Evolutionary conservation across 2,329 filamentous ascomycete genomes (phyloP), one percentile per base, ranked within the genome.

Genomic region (Teratosphaeria destructans): DNA sequence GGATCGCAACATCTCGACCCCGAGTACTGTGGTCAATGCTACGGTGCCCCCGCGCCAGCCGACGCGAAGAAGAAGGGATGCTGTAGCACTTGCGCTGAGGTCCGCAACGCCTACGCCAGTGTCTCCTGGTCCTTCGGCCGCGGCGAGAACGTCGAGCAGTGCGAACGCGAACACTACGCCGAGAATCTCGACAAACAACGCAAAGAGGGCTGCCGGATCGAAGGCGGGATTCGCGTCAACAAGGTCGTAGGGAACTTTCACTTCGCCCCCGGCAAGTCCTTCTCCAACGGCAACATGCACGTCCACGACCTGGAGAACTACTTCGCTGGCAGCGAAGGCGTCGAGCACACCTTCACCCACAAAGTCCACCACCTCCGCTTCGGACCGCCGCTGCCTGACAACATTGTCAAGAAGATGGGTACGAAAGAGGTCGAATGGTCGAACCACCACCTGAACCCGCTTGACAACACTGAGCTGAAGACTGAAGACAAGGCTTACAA

Each of bases 161-260:
- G 94, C 77, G 84, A 89, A 74, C 86, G 92, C 62, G 94, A 99
- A 76, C 92, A 96, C 73, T 99, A 97, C 75, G 84, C 85, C 62
- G 89, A 96, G 75, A 88, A 87, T 68, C 81, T 99, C 61, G 90
- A 95, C 71, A 85, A 85, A 63, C 93, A 97, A 77, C 85, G 92
- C 59, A 83, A 86, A 57, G 95, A 99, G 77, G 94, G 94, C 61
- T 99, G 94, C 77, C 89, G 94, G 56, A 88, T 99, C 64, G 91
- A 96, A 74, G 94, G 94, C 61, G 85, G 85, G 47, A 83, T 99
- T 67, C 89, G 90, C 55, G 95, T 99, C 66, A 99, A 99, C 82
- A 99, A 99, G 78, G 94, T 99, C 29, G 83, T 99, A 58, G 94
- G 94, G 59, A 99, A 99, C 79, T 99, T 99, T 82, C 94, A 99